phyloP scores from a whole-genome alignment of 2,329 filamentous ascomycete species.

The Epichloe bromicola region DNA sequence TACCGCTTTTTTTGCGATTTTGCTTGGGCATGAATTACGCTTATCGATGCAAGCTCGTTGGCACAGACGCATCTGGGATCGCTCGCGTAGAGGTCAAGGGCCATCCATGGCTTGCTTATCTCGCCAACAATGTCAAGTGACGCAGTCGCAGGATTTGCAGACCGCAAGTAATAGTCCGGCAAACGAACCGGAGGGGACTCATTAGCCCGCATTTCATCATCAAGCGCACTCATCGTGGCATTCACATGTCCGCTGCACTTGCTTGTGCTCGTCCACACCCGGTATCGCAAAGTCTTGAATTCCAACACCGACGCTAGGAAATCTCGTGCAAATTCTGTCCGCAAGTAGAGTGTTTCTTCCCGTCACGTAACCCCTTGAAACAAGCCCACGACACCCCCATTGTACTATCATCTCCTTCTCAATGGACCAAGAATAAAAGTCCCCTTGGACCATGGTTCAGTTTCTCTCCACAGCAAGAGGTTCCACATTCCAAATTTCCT shows the following conservation, averaged over 20 bases:
- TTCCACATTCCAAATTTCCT: conserved; percentile 94
- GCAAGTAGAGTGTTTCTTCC: neutral
- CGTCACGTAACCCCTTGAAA: neutral
- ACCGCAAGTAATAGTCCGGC: neutral
- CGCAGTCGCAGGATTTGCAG: neutral
- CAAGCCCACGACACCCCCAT: neutral
- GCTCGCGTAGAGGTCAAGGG: neutral
- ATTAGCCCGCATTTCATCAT: neutral
- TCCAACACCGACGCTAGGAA: neutral
- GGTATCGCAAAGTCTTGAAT: neutral
- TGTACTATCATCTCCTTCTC: neutral
- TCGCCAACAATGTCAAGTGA: neutral
- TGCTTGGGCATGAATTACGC: neutral
- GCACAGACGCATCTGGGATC: neutral
- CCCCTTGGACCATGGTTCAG: neutral
- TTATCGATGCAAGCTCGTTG: neutral
- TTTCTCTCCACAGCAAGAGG: conserved; percentile 41
- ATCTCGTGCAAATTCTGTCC: neutral
- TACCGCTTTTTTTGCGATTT: neutral
- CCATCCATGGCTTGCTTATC: too few relatives aligned
- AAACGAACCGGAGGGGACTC: neutral
- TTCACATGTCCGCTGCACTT: neutral
- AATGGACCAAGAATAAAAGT: neutral
- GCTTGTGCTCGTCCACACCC: neutral
- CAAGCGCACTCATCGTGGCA: neutral